Percentiles rank a stretch among this genome's conserved stretches.
Evolutionary conservation across 148 eudicot species (phyloP).

Genomic region (Chenopodium album): DNA sequence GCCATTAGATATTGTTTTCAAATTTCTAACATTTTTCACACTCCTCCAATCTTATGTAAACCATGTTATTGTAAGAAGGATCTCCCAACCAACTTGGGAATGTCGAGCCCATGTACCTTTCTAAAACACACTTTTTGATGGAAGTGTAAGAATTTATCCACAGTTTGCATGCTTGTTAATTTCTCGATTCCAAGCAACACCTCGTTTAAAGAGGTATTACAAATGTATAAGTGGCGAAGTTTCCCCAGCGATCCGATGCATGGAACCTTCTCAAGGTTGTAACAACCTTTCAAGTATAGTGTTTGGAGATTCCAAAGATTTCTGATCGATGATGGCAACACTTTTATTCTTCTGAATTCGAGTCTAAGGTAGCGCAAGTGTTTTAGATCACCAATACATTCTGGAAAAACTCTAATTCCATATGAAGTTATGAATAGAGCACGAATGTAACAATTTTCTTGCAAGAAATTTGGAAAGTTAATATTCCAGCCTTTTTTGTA

Average conservation of each 20-base stretch:
- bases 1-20: too few relatives aligned
- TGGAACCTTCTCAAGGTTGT: neutral
- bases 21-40: neutral
- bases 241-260: neutral
- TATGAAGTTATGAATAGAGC: neutral
- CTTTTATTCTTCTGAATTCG: neutral
- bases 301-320: conserved; percentile 19
- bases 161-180: conserved; percentile 1
- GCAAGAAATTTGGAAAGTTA: neutral
- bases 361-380: conserved; percentile 14
- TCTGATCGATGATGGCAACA: neutral
- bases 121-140: neutral
- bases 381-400: conserved; percentile 3
- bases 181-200: conserved; percentile 2
- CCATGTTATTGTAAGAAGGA: neutral
- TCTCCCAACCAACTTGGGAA: neutral
- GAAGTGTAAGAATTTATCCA: neutral
- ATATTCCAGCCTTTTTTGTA: neutral
- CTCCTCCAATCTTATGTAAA: neutral
- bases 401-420: neutral
- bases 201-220: neutral
- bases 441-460: neutral
- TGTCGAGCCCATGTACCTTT: neutral
- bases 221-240: conserved; percentile 8
- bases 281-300: neutral